Evolutionary conservation across 2,329 filamentous ascomycete genomes (phyloP).

Genomic region (Diaporthe longicolla): DNA sequence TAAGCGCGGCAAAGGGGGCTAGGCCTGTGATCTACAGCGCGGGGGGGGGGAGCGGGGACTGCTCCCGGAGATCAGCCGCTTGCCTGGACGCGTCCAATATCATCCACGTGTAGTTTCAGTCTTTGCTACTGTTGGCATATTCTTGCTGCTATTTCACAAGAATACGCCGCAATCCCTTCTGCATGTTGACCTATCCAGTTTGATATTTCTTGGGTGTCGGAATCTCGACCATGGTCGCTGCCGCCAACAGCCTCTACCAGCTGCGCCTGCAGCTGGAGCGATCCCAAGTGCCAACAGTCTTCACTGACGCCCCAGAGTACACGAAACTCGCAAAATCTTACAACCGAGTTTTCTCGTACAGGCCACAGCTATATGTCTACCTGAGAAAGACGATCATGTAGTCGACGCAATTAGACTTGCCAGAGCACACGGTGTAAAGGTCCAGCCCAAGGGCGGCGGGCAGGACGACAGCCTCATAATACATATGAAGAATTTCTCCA

Average conservation of each 20-base stretch:
- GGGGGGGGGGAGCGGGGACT: background rate
- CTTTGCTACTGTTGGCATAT: too few relatives aligned
- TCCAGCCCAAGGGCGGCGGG: slow-evolving; percentile 64
- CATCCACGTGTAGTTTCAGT: background rate
- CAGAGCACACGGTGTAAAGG: slow-evolving; percentile 55
- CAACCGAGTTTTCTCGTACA: slow-evolving; percentile 53
- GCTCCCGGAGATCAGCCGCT: background rate
- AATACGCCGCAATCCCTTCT: background rate
- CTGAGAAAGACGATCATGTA: slow-evolving; percentile 58
- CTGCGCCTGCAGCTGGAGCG: slow-evolving; percentile 2
- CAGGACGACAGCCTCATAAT: slow-evolving; percentile 63
- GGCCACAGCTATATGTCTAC: slow-evolving; percentile 61
- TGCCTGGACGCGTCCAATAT: background rate
- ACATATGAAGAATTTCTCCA: slow-evolving; percentile 60
- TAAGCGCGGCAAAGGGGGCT: slow-evolving; percentile 9
- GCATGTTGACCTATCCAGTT: background rate
- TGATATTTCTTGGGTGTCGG: too few relatives aligned
- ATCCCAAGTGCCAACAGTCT: slow-evolving; percentile 19
- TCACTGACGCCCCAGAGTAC: slow-evolving; percentile 29
- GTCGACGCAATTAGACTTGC: slow-evolving; percentile 63
- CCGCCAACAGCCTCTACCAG: background rate
- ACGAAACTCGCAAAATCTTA: slow-evolving; percentile 44
- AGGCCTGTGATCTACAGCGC: background rate
- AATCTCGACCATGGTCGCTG: background rate
- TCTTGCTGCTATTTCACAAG: background rate